These are phyloP conservation scores for Trichoderma atroviride DNA, from an alignment of 2,329 filamentous ascomycete species.

Conservation along the genomic window DNA sequence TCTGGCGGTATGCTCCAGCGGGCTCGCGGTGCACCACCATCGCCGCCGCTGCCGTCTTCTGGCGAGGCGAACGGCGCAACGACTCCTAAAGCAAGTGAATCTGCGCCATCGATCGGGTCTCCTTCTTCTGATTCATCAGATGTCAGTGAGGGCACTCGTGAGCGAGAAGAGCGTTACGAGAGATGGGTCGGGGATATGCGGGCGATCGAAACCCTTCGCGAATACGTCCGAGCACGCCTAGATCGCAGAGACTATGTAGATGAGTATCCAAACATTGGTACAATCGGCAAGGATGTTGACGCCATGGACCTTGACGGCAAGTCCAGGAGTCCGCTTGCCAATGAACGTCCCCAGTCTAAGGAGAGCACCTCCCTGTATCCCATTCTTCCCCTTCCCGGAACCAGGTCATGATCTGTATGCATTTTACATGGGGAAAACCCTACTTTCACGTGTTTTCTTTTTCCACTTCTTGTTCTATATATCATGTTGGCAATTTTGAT, in stretches of 20 bases:
- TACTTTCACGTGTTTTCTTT: neutral
- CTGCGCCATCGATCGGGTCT: constrained; percentile 53
- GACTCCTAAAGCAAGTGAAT: constrained; percentile 50
- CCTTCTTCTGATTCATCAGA: constrained; percentile 61
- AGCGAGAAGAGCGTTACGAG: constrained; percentile 65
- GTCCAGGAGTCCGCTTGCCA: constrained; percentile 35
- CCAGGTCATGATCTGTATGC: constrained; percentile 3
- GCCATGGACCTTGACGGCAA: constrained; percentile 46
- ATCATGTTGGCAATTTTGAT: neutral
- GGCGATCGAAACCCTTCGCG: constrained; percentile 63
- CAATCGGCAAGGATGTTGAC: constrained; percentile 33
- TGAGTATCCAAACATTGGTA: constrained; percentile 30
- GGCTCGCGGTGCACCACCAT: constrained; percentile 48
- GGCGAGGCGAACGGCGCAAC: constrained; percentile 45
- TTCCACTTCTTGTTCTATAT: neutral
- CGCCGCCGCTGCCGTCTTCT: constrained; percentile 32
- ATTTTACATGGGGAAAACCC: neutral
- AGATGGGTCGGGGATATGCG: constrained; percentile 68
- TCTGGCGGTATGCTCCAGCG: constrained; percentile 69
- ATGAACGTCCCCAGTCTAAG: constrained; percentile 31
- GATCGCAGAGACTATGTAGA: constrained; percentile 57
- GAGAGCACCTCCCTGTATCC: constrained; percentile 45
- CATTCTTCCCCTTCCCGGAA: constrained; percentile 44
- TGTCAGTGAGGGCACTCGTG: constrained; percentile 52
- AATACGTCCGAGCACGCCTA: constrained; percentile 61